Evolutionary conservation across 176 grass and related monocot species (phyloP).

Genomic region (Triticum urartu): DNA sequence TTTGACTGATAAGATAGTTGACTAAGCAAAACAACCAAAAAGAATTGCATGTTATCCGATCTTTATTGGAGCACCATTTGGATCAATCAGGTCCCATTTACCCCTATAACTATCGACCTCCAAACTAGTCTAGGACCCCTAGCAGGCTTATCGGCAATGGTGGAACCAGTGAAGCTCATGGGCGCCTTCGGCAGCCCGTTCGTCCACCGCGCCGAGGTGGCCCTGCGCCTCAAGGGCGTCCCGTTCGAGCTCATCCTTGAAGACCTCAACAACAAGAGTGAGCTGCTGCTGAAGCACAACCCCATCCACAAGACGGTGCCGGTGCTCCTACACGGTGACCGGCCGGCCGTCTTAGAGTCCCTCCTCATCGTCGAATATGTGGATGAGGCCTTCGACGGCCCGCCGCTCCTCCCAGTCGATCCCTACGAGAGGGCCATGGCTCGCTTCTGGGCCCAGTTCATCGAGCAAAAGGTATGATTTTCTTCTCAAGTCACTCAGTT

Average conservation of each 20-base stretch:
- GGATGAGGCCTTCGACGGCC: conserved; percentile 32
- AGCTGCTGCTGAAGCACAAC: too few relatives aligned
- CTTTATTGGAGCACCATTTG: not conserved
- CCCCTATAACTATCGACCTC: not conserved
- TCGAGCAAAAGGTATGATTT: not conserved
- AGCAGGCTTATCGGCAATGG: not conserved
- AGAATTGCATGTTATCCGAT: too few relatives aligned
- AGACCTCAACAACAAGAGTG: conserved; percentile 43
- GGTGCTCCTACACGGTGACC: conserved; percentile 32
- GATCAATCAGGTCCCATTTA: not conserved
- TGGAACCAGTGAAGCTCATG: not conserved
- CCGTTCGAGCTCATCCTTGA: not conserved
- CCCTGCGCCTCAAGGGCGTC: conserved; percentile 3
- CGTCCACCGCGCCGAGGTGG: not conserved
- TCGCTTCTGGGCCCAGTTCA: not conserved
- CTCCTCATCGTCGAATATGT: conserved; percentile 36
- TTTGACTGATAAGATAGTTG: not conserved
- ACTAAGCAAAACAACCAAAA: not conserved
- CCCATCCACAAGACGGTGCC: conserved; percentile 27
- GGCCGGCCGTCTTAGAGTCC: not conserved
- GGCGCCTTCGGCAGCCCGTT: not conserved
- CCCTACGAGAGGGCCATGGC: not conserved
- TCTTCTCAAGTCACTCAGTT: too few relatives aligned
- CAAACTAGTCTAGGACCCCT: not conserved
- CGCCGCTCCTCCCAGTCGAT: not conserved